Conservation (phyloP, 257 asterid genomes). For the Solanum peruvianum region DNA sequence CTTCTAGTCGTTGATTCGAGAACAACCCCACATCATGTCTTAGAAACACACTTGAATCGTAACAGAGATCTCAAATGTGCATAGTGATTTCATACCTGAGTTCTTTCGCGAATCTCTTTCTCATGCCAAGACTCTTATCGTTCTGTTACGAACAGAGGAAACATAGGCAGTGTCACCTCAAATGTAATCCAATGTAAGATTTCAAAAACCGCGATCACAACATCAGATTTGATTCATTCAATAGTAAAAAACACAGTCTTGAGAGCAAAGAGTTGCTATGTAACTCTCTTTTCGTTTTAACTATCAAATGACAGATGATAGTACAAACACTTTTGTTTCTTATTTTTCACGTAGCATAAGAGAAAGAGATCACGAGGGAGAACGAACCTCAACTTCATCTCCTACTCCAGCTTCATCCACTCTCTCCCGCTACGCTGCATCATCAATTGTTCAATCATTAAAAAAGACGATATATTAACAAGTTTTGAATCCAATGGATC, state of each 20-base stretch:
- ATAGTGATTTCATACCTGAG: not conserved
- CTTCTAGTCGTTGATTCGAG: too few relatives aligned
- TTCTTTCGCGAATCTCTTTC: not conserved
- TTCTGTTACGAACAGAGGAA: too few relatives aligned
- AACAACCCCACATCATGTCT: too few relatives aligned
- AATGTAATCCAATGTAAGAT: too few relatives aligned
- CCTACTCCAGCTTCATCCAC: not conserved
- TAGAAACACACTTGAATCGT: too few relatives aligned
- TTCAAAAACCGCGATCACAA: too few relatives aligned
- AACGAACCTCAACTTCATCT: not conserved
- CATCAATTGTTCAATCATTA: not conserved
- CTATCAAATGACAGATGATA: not conserved
- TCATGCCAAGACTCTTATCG: too few relatives aligned
- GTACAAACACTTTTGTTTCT: not conserved
- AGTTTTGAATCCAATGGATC: not conserved
- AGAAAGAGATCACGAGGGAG: not conserved
- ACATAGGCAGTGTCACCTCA: too few relatives aligned
- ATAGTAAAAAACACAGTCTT: not conserved
- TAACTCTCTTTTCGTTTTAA: not conserved
- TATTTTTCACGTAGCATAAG: not conserved
- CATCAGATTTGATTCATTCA: not conserved
- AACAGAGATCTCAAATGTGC: too few relatives aligned
- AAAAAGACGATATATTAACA: not conserved
- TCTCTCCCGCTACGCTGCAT: not conserved
- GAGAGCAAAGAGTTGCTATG: not conserved